phyloP scores from a whole-genome alignment of 2,329 filamentous ascomycete genomes.

The Fusarium siculi region DNA sequence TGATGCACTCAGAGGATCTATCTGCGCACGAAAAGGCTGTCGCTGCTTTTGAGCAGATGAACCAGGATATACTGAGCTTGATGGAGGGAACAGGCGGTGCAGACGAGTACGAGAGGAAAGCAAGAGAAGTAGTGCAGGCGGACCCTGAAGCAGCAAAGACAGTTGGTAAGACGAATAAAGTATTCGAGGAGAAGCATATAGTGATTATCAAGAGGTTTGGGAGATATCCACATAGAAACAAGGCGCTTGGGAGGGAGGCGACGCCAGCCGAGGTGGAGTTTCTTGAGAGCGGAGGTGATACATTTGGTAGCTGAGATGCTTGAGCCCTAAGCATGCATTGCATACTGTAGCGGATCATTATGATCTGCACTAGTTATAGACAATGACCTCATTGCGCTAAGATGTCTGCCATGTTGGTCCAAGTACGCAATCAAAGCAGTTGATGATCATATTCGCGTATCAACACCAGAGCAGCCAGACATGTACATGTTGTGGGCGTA shows the following conservation, averaged over 20 bases:
- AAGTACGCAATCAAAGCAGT: background rate
- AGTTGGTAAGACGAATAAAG: conserved; percentile 38
- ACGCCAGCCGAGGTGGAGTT: conserved; percentile 63
- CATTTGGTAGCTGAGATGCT: conserved; percentile 44
- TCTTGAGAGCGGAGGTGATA: conserved; percentile 57
- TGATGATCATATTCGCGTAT: background rate
- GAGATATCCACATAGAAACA: conserved; percentile 69
- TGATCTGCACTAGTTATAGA: background rate
- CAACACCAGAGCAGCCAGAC: background rate
- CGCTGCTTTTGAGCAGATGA: conserved; percentile 46
- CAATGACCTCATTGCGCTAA: background rate
- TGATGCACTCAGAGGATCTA: conserved; percentile 67
- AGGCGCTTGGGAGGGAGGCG: conserved; percentile 57
- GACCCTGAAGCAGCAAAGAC: conserved; percentile 42
- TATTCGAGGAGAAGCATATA: conserved; percentile 58
- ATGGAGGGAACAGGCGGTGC: conserved; percentile 35
- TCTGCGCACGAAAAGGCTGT: conserved; percentile 55
- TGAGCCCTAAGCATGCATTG: background rate
- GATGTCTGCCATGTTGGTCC: background rate
- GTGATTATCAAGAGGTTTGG: conserved; percentile 65
- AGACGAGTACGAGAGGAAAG: conserved; percentile 43
- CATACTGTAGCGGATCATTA: background rate
- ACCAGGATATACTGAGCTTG: conserved; percentile 48
- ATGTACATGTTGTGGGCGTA: too few relatives aligned
- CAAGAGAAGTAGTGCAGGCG: conserved; percentile 41